Base-by-base conservation (phyloP, 225 moss, liverwort and hornwort genomes). In the Sphagnum tenellum region DNA sequence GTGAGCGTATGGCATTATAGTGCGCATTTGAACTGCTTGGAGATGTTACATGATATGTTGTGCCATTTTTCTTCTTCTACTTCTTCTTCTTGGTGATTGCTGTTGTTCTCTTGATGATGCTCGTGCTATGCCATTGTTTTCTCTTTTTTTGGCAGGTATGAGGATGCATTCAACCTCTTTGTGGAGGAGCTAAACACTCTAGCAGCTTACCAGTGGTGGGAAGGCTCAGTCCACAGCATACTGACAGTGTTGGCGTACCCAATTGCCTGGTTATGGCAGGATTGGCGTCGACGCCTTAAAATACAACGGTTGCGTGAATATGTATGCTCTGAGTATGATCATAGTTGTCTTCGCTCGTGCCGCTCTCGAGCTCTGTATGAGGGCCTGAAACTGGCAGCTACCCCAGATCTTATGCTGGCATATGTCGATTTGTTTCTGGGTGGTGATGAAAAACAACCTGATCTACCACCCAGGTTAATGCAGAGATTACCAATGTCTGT, bases 141-240 rank as follows among this genome's bases (percentile, higher is more conserved):
- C 52, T 52, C 6, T 52, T 52, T 52, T 9, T 52, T 52, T 52
- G 52, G 52, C 86, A 98, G 96, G 9, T 98, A 98, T 67, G 96
- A 98, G 68, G 96, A 98, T 74, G 96, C 96, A 45, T 98, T 88
- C 8, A 98, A 98, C 66, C 87, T 92, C 65, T 98, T 98, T 63
- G 96, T 87, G 4, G 90, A 90, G 69, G 96, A 98, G 71, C 68
- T 98, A 61, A 93, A 98, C 62, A 87, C 85, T 59, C 69, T 92
- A 57, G 93, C 96, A 76, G 89, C 90, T 49, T 98, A 84, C 74
- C 92, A 92, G 58, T 98, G 96, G 96, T 98, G 96, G 96, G 96
- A 98, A 78, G 96, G 96, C 48, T 98, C 96, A 56, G 92, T 90
- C 45, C 90, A 98, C 75, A 98, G 93, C 77, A 98, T 98, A 59